phyloP scores from a whole-genome alignment of 2,329 filamentous ascomycete genomes.

The Calonectria henricotiae region DNA sequence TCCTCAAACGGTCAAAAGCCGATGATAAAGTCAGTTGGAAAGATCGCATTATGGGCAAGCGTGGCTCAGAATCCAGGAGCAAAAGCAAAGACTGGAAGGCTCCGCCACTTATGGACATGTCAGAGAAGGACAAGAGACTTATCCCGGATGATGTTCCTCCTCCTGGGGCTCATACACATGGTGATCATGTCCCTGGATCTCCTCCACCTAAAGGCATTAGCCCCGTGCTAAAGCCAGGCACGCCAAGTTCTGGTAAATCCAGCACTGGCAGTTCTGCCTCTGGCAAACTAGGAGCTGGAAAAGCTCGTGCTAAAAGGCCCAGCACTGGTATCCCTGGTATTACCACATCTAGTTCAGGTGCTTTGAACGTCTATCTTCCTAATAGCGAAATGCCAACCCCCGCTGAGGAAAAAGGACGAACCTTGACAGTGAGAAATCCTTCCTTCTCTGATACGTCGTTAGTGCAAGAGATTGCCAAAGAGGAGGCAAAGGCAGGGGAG shows the following conservation, averaged over 20 bases:
- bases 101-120: not conserved
- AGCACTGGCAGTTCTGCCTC: not conserved
- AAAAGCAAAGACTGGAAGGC: not conserved
- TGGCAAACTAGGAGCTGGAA: not conserved
- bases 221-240: not conserved
- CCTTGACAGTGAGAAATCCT: conserved; percentile 8
- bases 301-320: not conserved
- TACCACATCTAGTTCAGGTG: not conserved
- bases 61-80: conserved; percentile 27
- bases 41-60: conserved; percentile 32
- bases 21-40: conserved; percentile 31
- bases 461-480: not conserved
- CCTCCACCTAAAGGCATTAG: not conserved
- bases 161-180: conserved; percentile 2
- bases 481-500: not conserved
- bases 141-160: conserved; percentile 9
- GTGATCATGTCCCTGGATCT: not conserved
- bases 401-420: not conserved
- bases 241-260: not conserved
- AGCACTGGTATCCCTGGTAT: not conserved
- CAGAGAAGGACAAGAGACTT: not conserved
- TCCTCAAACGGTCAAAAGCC: conserved; percentile 13
- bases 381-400: not conserved
- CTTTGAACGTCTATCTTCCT: not conserved
- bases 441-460: not conserved